A percentile compares a stretch with the other conserved stretches of the same genome.
phyloP scores from a whole-genome alignment of 2,329 filamentous ascomycete species.

The Apiospora hydei region DNA sequence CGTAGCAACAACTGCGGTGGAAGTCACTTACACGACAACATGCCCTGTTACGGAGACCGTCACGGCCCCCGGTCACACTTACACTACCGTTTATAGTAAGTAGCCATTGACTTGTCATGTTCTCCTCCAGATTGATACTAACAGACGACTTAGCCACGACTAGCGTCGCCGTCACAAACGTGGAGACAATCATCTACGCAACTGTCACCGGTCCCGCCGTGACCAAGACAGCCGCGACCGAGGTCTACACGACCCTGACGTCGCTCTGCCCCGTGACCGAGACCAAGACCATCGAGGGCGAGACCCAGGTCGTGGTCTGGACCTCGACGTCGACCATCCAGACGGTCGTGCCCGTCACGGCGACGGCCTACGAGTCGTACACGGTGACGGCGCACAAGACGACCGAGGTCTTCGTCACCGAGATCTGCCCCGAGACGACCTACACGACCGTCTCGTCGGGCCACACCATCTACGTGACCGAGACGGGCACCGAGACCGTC shows the following conservation, averaged over 20 bases:
- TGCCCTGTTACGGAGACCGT: constrained; percentile 46
- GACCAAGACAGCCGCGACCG: constrained; percentile 46
- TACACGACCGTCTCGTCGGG: constrained; percentile 53
- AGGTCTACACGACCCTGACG: constrained; percentile 52
- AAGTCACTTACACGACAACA: constrained; percentile 49
- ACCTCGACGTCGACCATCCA: constrained; percentile 48
- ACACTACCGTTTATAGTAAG: constrained; percentile 47
- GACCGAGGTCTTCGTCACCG: constrained; percentile 44
- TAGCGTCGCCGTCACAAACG: constrained; percentile 45
- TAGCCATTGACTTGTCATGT: neutral
- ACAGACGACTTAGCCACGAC: constrained; percentile 34
- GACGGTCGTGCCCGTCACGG: constrained; percentile 28
- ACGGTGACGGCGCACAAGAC: constrained; percentile 40
- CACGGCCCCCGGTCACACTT: constrained; percentile 46
- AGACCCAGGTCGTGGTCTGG: constrained; percentile 49
- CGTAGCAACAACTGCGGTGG: constrained; percentile 40
- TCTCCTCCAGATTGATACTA: neutral
- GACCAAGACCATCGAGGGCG: constrained; percentile 52
- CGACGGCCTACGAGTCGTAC: constrained; percentile 42
- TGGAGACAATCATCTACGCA: constrained; percentile 43
- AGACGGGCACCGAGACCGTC: constrained; percentile 52
- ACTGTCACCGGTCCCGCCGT: constrained; percentile 45
- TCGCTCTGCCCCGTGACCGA: constrained; percentile 54
- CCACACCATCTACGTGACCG: constrained; percentile 49
- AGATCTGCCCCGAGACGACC: constrained; percentile 48